phyloP scores from a whole-genome alignment of 495 filamentous ascomycete species.

The Penicillium salamii region DNA sequence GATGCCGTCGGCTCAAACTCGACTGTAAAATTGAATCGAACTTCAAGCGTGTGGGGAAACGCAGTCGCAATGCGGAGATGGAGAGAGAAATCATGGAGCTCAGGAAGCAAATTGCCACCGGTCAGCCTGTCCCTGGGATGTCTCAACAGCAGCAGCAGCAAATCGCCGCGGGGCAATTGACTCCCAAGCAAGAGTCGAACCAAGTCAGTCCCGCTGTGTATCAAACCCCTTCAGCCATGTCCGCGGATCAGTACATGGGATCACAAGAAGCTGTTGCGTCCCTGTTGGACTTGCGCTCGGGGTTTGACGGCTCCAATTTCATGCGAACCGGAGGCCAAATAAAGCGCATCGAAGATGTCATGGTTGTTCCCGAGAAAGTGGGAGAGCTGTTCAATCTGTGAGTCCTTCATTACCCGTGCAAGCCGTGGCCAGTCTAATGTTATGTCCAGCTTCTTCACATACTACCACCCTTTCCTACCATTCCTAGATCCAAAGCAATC shows the following conservation, averaged over 20 bases:
- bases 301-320: slow-evolving; percentile 48
- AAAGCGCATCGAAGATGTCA: slow-evolving; percentile 67
- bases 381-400: slow-evolving; percentile 73
- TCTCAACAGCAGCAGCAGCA: slow-evolving; percentile 44
- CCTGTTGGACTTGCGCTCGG: slow-evolving; percentile 67
- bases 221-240: slow-evolving; percentile 43
- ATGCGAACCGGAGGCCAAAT: slow-evolving; percentile 45
- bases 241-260: slow-evolving; percentile 64
- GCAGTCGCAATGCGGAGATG: slow-evolving; percentile 89
- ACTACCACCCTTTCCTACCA: slow-evolving; percentile 82
- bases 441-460: slow-evolving; percentile 60
- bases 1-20: slow-evolving; percentile 82
- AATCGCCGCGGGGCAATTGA: slow-evolving; percentile 50
- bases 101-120: slow-evolving; percentile 63
- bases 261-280: slow-evolving; percentile 84
- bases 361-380: slow-evolving; percentile 68
- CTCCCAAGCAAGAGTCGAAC: slow-evolving; percentile 49
- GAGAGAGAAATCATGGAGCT: slow-evolving; percentile 63
- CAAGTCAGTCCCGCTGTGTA: slow-evolving; percentile 45
- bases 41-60: slow-evolving; percentile 91
- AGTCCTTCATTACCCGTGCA: slow-evolving; percentile 5
- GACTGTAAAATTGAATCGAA: slow-evolving; percentile 91
- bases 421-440: slow-evolving; percentile 10
- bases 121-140: slow-evolving; percentile 32
- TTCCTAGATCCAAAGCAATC: slow-evolving; percentile 70